Evolutionary conservation across 148 eudicot species (phyloP), one percentile per base, ranked within the genome.

Genomic region (Rhododendron vialii): DNA sequence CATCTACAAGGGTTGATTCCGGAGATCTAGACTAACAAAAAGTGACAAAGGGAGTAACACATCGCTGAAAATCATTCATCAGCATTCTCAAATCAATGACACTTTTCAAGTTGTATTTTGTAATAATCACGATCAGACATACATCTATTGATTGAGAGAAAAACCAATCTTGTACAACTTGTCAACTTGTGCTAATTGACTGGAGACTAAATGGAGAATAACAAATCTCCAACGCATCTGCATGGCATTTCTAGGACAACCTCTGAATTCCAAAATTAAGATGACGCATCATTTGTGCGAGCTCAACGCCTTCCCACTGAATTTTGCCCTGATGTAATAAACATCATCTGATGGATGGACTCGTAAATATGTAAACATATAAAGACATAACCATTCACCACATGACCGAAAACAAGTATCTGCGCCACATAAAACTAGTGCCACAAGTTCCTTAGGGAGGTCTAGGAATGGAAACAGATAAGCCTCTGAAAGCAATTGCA

Each of bases 401-500:
- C 6, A 10, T 20, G 43, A 55, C 9, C 8, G 26, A 1, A 82
- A 36, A 82, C 17, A 82, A 30, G 65, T 51, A 53, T 45, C 30
- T 13, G 22, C 20, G 2, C 82, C 38, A 30, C 67, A 67, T 15
- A 26, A 45, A 28, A 45, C 41, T 33, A 50, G 33, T 45, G 28
- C 47, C 20, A 20, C 80, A 10, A 84, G 61, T 43, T 45, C 24
- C n/a, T 43, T 17, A 67, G 47, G 71, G 15, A 67, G 28, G n/a
- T 67, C 59, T 48, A 8, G 30, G 28, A 20, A 71, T 4, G 24
- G 14, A 53, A 73, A 74, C 50, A 82, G 84, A 26, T 22, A 82
- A 48, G n/a, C 73, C 30, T 20, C 7, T 38, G 36, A 82, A 75
- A 75, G 15, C 6, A 50, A 53, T 83, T 83, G 18, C 67, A 92